Base-by-base conservation (phyloP, 805 yeast genomes). In the Metschnikowia shivogae region DNA sequence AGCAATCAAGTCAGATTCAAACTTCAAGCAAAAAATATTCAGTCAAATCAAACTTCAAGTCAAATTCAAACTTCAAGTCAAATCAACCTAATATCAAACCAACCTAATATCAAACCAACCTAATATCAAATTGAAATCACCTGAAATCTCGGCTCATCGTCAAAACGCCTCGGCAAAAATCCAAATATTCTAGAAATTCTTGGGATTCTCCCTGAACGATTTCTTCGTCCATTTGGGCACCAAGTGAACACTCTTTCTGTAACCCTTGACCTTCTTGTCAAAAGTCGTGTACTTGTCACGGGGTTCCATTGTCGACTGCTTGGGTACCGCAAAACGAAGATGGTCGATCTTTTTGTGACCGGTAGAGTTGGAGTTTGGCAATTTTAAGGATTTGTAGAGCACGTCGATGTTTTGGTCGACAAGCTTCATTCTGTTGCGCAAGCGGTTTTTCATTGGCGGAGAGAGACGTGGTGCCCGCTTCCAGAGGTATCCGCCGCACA, bases 201-300 rank as follows among this genome's bases (percentile, higher is more conserved):
- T 75, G 36, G 97, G 97, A 59, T 86, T 85, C 47, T 77, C 81
- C 71, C 97, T 82, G 64, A 83, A 76, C 7, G 95, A 80, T 50
- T 80, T 63, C 70, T 84, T 89, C 44, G 97, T 89, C 95, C 96
- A 89, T 62, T 89, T 87, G 17, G 97, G 96, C 35, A 84, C 86
- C 64, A 81, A 71, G 60, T 92, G 98, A 22, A 87, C 81, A 52
- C 90, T 82, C 69, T 89, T 92, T 71, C 98, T 81, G 68, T 92
- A 93, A 17, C 82, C 83, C 58, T 76, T 80, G 11, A 82, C 77
- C 57, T 81, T 81, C 64, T 78, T 84, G 67, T 80, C 82, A 69
- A 86, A 92, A 1, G 89, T 84, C 37, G 95, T 82, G 68, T 93
- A 93, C 66, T 92, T 92, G 68, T 93, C 95, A 52, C 67, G 73